Evolutionary conservation across 2,329 filamentous ascomycete genomes (phyloP).

Genomic region (Penicillium fuscoglaucum): DNA sequence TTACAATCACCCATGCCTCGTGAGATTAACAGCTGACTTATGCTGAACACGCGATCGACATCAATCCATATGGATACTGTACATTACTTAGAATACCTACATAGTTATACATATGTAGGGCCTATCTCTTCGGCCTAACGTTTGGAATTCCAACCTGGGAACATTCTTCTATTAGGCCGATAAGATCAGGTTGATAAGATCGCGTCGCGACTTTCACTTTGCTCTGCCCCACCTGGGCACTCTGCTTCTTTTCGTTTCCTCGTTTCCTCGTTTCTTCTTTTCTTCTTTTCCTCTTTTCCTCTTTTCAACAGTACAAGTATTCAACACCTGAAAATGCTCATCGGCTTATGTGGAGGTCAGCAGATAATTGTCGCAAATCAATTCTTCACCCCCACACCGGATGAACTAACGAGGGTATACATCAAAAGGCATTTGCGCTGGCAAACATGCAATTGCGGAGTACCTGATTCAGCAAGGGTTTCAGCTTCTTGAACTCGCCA

Average conservation of each 20-base stretch:
- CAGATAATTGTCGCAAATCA: conserved; percentile 8
- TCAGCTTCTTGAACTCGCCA: conserved; percentile 64
- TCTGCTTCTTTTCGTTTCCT: neutral
- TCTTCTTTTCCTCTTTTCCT: conserved; percentile 5
- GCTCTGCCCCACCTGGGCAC: conserved; percentile 2
- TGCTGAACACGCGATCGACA: neutral
- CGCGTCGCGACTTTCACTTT: neutral
- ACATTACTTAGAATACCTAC: neutral
- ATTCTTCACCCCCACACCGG: neutral
- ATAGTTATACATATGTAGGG: neutral
- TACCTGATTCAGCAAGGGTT: conserved; percentile 86
- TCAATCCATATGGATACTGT: neutral
- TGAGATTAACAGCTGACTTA: neutral
- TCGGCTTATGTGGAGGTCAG: conserved; percentile 54
- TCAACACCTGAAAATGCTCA: conserved; percentile 43
- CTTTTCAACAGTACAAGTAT: neutral
- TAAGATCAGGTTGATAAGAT: conserved; percentile 6
- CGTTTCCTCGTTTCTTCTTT: neutral
- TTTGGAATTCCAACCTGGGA: neutral
- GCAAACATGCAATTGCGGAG: conserved; percentile 84
- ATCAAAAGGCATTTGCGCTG: conserved; percentile 77
- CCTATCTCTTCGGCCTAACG: neutral
- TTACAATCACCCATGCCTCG: neutral
- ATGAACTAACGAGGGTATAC: conserved; percentile 17
- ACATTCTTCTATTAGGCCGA: conserved; percentile 2